Conservation (phyloP, 2,329 filamentous ascomycete species). For the Xylariomycetidae sp. region DNA sequence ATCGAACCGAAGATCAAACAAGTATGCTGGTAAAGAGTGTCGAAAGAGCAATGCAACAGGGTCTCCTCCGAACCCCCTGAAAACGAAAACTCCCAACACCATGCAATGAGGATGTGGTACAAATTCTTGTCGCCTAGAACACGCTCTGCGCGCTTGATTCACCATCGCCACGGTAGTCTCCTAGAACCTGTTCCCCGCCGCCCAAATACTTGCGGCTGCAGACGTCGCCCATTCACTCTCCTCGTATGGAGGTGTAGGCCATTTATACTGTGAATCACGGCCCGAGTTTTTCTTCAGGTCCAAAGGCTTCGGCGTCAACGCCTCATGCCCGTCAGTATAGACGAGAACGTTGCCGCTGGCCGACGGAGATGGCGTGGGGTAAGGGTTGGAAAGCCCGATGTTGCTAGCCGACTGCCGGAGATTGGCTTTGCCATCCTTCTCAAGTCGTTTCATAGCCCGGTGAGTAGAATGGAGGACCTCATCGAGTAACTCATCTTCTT, state of each 20-base stretch:
- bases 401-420: conserved; percentile 63
- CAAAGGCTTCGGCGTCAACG: conserved; percentile 64
- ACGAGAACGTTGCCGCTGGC: conserved; percentile 74
- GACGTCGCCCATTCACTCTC: conserved; percentile 87
- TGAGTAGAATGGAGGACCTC: conserved; percentile 79
- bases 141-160: no score
- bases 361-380: conserved; percentile 68
- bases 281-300: conserved; percentile 55
- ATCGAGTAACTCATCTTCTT: conserved; percentile 92
- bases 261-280: conserved; percentile 59
- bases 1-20: conserved; percentile 22
- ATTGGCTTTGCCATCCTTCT: conserved; percentile 44
- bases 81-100: conserved; percentile 17
- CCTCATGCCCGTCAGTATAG: conserved; percentile 63
- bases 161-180: no score
- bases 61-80: conserved; percentile 14
- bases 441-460: conserved; percentile 68
- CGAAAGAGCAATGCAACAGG: conserved; percentile 20
- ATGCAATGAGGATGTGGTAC: conserved; percentile 28
- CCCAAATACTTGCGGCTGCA: conserved; percentile 76
- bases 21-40: conserved; percentile 24
- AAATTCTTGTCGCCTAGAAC: no score
- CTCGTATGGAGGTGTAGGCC: conserved; percentile 94
- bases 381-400: conserved; percentile 55
- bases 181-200: conserved; percentile 61